Percentiles rank a stretch among this genome's conserved stretches.
These are phyloP conservation scores for Sporothrix sp. DNA, from an alignment of 2,329 filamentous ascomycete species.

Conservation along the genomic window DNA sequence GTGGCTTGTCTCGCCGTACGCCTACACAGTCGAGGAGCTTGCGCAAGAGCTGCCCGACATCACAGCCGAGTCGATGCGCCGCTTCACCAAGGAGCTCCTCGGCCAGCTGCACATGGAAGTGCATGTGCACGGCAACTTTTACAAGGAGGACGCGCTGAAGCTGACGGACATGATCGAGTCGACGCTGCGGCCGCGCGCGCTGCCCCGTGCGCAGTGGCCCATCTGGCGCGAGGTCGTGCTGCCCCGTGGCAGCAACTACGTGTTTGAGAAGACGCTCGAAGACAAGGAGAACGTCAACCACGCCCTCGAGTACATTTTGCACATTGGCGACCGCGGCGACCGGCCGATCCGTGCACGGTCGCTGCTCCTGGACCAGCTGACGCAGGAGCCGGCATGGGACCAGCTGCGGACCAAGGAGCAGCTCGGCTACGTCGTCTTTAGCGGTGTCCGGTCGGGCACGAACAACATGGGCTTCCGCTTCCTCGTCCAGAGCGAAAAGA, in stretches of 20 bases:
- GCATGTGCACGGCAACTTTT: conserved; percentile 82
- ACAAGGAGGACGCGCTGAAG: conserved; percentile 84
- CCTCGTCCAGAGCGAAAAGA: conserved; percentile 86
- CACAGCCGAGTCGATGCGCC: conserved; percentile 61
- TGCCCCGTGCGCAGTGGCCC: conserved; percentile 72
- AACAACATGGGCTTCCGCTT: conserved; percentile 80
- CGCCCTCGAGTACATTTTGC: conserved; percentile 70
- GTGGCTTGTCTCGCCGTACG: conserved; percentile 68
- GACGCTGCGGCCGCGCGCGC: conserved; percentile 60
- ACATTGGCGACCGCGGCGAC: conserved; percentile 59
- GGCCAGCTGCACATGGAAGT: conserved; percentile 80
- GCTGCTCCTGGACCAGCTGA: conserved; percentile 77
- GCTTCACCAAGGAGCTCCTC: conserved; percentile 72
- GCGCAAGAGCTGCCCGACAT: conserved; percentile 66
- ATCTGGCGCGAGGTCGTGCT: conserved; percentile 67
- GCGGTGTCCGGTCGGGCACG: conserved; percentile 59
- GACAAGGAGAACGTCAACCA: conserved; percentile 87
- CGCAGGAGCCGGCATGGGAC: conserved; percentile 88
- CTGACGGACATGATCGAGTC: conserved; percentile 75
- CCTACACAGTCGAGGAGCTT: conserved; percentile 71
- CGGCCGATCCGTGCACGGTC: conserved; percentile 63
- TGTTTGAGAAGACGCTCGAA: conserved; percentile 70
- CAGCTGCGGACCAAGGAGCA: conserved; percentile 94
- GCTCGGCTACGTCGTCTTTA: conserved; percentile 93
- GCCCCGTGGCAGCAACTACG: conserved; percentile 69